phyloP scores from a whole-genome alignment of 768 basidiomycete species.

The Mycena amicta region DNA sequence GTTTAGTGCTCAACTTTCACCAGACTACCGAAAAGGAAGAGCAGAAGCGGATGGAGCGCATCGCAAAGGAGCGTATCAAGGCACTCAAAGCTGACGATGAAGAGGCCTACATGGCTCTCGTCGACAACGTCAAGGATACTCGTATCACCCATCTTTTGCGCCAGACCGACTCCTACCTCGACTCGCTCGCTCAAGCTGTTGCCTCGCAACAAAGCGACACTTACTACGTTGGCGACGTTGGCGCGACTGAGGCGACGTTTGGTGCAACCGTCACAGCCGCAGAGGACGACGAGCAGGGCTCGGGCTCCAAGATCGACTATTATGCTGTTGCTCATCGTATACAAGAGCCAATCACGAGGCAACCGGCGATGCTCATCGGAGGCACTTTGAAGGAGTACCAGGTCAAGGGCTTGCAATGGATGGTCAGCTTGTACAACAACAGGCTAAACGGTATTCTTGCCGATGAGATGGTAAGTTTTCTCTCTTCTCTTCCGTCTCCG shows the following conservation, averaged over 20 bases:
- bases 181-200: conserved; percentile 93
- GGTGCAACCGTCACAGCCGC: conserved; percentile 69
- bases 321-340: conserved; percentile 94
- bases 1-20: conserved; percentile 83
- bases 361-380: conserved; percentile 77
- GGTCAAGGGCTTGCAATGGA: conserved; percentile 94
- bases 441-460: conserved; percentile 92
- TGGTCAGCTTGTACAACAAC: conserved; percentile 98
- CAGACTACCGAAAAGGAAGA: conserved; percentile 94
- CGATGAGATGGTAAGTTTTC: conserved; percentile 81
- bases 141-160: conserved; percentile 94
- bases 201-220: conserved; percentile 85
- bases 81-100: conserved; percentile 98
- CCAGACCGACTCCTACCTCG: conserved; percentile 94
- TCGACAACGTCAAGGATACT: conserved; percentile 98
- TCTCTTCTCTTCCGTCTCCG: conserved; percentile 2
- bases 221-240: conserved; percentile 55
- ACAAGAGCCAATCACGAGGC: conserved; percentile 79
- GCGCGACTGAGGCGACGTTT: conserved; percentile 85
- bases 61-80: conserved; percentile 96
- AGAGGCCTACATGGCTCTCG: conserved; percentile 98
- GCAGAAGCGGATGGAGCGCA: conserved; percentile 92
- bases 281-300: conserved; percentile 48
- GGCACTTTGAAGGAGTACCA: conserved; percentile 95
- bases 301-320: conserved; percentile 86